A percentile compares a stretch with the other conserved stretches of the same genome.
These are phyloP conservation scores for Paspalum vaginatum DNA, from an alignment of 176 grass and related monocot species.

Conservation along the genomic window DNA sequence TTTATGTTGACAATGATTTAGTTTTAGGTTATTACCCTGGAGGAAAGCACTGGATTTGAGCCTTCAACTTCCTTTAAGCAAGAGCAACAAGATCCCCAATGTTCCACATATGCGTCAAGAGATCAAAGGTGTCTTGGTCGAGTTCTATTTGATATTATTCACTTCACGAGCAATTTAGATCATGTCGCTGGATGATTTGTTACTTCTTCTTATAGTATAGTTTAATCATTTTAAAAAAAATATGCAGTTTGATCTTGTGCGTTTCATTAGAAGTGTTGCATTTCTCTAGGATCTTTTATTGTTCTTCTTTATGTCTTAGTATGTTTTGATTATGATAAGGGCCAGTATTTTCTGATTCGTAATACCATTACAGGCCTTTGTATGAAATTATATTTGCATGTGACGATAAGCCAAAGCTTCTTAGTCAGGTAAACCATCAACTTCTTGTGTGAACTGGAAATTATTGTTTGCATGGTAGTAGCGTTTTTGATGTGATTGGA, in stretches of 20 bases:
- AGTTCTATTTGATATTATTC: background rate
- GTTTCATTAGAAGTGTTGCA: slow-evolving; percentile 27
- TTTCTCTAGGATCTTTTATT: background rate
- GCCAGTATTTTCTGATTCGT: slow-evolving; percentile 44
- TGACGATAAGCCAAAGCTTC: slow-evolving; percentile 79
- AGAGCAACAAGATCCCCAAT: slow-evolving; percentile 49
- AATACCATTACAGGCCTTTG: slow-evolving; percentile 55
- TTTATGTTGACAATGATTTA: slow-evolving; percentile 45
- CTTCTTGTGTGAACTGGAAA: slow-evolving; percentile 42
- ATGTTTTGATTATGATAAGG: slow-evolving; percentile 13
- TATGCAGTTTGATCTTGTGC: background rate
- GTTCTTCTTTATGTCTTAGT: slow-evolving; percentile 15
- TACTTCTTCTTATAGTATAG: slow-evolving; percentile 20
- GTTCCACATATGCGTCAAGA: slow-evolving; percentile 33
- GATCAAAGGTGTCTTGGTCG: slow-evolving; percentile 46
- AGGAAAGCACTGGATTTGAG: slow-evolving; percentile 44
- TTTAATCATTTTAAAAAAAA: slow-evolving; percentile 6
- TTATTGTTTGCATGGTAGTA: slow-evolving; percentile 13
- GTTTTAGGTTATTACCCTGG: slow-evolving; percentile 48
- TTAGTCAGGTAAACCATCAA: slow-evolving; percentile 64
- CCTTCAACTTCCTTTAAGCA: slow-evolving; percentile 36
- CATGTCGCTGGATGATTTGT: background rate
- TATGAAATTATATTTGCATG: slow-evolving; percentile 84
- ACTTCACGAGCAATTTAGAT: background rate
- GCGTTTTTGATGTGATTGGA: slow-evolving; percentile 22